These are phyloP conservation scores for Asclepias syriaca DNA, from an alignment of 257 asterid species.

Conservation along the genomic window DNA sequence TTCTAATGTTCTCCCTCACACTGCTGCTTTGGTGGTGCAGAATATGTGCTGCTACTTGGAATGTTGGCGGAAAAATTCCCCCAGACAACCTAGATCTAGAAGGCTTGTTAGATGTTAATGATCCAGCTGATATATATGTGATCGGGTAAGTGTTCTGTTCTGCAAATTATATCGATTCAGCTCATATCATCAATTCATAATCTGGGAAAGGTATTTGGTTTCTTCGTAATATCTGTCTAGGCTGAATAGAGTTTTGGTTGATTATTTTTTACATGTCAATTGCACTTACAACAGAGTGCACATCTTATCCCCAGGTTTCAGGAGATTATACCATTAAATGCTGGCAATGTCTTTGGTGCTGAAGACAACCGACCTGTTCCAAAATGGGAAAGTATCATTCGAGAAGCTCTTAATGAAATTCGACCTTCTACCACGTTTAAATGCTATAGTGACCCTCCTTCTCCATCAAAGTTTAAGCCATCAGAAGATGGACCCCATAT, in stretches of 20 bases:
- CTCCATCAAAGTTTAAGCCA: conserved; percentile 85
- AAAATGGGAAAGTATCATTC: conserved; percentile 86
- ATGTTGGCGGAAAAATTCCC: conserved; percentile 72
- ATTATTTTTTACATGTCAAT: neutral
- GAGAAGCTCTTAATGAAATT: conserved; percentile 67
- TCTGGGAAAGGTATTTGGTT: neutral
- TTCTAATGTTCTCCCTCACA: neutral
- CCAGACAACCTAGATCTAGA: conserved; percentile 72
- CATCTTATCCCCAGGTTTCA: conserved; percentile 54
- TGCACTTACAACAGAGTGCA: neutral
- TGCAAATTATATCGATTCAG: neutral
- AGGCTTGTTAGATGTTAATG: conserved; percentile 61
- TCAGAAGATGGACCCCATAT: conserved; percentile 53
- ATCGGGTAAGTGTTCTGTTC: conserved; percentile 56
- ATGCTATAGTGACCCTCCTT: conserved; percentile 79
- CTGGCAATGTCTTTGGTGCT: conserved; percentile 90
- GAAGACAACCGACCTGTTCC: conserved; percentile 82
- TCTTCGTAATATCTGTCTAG: neutral
- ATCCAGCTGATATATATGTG: conserved; percentile 89
- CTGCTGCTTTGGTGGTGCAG: conserved; percentile 11
- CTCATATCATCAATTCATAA: neutral
- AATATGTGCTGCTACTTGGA: conserved; percentile 69
- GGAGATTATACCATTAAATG: conserved; percentile 93
- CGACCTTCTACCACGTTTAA: conserved; percentile 54
- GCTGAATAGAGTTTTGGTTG: neutral